Base-by-base conservation (phyloP, 495 filamentous ascomycete species). In the Tricharina praecox region DNA sequence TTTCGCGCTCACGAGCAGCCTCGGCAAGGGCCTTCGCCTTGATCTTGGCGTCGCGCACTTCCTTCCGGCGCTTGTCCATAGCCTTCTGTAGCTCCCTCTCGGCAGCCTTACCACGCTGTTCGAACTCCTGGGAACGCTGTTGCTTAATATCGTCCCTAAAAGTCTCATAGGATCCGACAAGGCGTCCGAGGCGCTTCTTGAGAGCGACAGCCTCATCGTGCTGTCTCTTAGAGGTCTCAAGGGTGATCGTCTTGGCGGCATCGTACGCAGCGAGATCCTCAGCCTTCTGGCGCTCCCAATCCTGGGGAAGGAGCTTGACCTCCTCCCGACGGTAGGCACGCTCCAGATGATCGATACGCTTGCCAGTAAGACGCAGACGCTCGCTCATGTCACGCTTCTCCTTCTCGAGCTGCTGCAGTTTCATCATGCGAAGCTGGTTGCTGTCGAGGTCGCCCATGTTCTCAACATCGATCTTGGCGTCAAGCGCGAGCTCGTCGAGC, bases 311-410 rank as follows among this genome's bases (percentile, higher is more conserved):
- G 63, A 93, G 83, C 74, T 94, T 94, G 55, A 82, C 64, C 62
- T 97, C 90, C 64, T 96, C 92, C 54, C 83, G 81, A 55, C 92
- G 76, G 72, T 90, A 88, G 20, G 90, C 92, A 66, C 90, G 84
- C 71, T 97, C 90, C 55, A 97, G 70, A 67, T 97, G 90, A 64
- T 97, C 90, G 61, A 96, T 86, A 51, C 90, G 79, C 74, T 94
- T 95, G 62, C 81, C 82, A 40, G 88, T 93, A 52, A 88, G 74
- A 51, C 86, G 79, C 36, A 96, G 71, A 58, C 82, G 85, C 64
- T 95, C 87, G 36, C 78, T 76, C 53, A 94, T 76, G 56, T 75
- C 86, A 59, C 88, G 92, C 77, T 96, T 97, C 70, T 97, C 92
- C 50, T 88, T 85, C 66, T 96, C 90, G 13, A 97, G 75, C 62